Evolutionary conservation across 768 basidiomycete genomes (phyloP).

Genomic region (Leccinum disarticulatum): DNA sequence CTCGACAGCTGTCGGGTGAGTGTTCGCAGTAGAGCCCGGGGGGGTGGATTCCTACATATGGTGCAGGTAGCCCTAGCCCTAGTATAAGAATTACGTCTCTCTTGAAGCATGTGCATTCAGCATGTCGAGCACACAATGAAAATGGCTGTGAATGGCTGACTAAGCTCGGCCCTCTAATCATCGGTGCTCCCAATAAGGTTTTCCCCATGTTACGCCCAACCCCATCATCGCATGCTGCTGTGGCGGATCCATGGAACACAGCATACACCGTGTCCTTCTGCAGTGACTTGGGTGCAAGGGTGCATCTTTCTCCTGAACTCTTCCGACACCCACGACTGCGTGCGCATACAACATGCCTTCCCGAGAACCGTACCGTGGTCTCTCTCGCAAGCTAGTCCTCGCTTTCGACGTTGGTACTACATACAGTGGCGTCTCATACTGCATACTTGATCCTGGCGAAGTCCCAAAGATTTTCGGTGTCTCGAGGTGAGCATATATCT

Average conservation of each 20-base stretch:
- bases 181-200: not conserved
- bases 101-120: not conserved
- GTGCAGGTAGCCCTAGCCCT: not conserved
- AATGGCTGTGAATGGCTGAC: not conserved
- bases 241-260: not conserved
- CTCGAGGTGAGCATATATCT: conserved; percentile 19
- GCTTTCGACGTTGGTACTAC: conserved; percentile 29
- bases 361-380: conserved; percentile 37
- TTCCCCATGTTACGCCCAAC: not conserved
- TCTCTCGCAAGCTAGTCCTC: conserved; percentile 40
- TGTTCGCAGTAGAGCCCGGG: not conserved
- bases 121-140: not conserved
- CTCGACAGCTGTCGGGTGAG: not conserved
- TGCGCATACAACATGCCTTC: conserved; percentile 23
- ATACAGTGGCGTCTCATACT: conserved; percentile 39
- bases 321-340: not conserved
- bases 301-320: not conserved
- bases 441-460: conserved; percentile 37
- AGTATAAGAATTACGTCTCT: not conserved
- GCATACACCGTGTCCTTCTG: not conserved
- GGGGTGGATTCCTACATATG: not conserved
- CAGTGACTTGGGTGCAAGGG: not conserved
- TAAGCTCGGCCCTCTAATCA: not conserved
- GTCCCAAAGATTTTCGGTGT: conserved; percentile 31
- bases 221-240: not conserved